Percentiles rank a stretch among this genome's conserved stretches.
Conservation (phyloP, 2,329 filamentous ascomycete genomes). For the Ophiobolus disseminans region DNA sequence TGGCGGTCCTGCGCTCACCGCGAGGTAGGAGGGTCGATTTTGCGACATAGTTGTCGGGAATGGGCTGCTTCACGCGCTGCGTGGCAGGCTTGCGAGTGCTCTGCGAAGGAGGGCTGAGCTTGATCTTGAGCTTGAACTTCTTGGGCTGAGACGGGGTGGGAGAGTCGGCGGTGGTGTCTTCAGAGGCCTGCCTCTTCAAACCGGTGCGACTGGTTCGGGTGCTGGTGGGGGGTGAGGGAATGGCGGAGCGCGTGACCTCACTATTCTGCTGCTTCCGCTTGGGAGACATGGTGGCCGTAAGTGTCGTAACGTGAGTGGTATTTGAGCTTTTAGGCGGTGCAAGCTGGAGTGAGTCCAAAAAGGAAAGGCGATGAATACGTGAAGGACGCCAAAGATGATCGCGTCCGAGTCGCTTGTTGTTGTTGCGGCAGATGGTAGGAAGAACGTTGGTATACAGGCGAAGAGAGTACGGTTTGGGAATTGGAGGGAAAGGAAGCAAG, state of each 20-base stretch:
- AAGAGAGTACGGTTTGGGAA: no score
- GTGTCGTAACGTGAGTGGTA: no score
- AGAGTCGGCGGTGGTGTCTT: background rate
- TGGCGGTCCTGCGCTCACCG: constrained; percentile 15
- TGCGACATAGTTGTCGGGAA: background rate
- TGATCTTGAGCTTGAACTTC: background rate
- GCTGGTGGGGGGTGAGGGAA: background rate
- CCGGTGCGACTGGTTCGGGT: background rate
- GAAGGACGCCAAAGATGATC: no score
- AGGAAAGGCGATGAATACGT: no score
- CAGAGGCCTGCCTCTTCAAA: background rate
- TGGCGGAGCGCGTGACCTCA: background rate
- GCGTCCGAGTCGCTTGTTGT: no score
- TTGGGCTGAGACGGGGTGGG: background rate
- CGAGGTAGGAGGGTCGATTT: constrained; percentile 15
- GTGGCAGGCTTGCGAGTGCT: background rate
- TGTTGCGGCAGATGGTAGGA: no score
- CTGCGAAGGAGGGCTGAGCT: background rate
- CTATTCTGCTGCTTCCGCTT: background rate
- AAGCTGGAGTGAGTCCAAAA: no score
- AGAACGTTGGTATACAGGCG: no score
- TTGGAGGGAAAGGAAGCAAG: no score
- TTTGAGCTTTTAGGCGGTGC: no score
- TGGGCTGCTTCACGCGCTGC: background rate
- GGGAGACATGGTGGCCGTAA: background rate